A percentile compares a stretch with the other conserved stretches of the same genome.
Evolutionary conservation across 2,329 filamentous ascomycete genomes (phyloP).

Genomic region (Ascochyta fabae): DNA sequence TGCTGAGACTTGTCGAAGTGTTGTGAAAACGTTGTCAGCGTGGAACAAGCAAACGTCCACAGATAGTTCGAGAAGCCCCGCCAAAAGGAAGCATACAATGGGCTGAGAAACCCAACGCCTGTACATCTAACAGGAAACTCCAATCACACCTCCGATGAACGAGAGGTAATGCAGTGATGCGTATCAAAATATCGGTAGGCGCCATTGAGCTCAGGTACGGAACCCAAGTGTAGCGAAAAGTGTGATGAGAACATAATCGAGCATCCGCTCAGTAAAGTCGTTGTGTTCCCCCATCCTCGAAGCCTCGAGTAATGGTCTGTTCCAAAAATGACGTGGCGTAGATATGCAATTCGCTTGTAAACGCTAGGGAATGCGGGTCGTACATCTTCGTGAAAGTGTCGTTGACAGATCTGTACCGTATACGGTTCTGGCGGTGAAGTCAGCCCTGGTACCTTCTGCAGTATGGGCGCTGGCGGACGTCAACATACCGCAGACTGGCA

Average conservation of each 20-base stretch:
- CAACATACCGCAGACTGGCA: slow-evolving; percentile 3
- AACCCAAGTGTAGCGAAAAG: not conserved
- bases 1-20: not conserved
- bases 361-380: slow-evolving; percentile 22
- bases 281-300: slow-evolving; percentile 3
- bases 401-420: slow-evolving; percentile 8
- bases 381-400: slow-evolving; percentile 22
- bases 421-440: slow-evolving; percentile 1
- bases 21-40: not conserved
- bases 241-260: slow-evolving; percentile 2
- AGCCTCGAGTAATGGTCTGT: slow-evolving; percentile 6
- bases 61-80: not conserved
- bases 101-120: not conserved
- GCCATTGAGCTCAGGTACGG: not conserved
- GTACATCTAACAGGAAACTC: not conserved
- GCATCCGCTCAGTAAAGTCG: not conserved
- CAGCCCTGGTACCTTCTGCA: not conserved
- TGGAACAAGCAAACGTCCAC: not conserved
- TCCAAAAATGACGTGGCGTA: not conserved
- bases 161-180: not conserved
- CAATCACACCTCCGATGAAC: not conserved
- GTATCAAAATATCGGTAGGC: not conserved
- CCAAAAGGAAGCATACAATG: not conserved
- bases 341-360: slow-evolving; percentile 11
- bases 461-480: not conserved